A percentile compares a stretch with the other conserved stretches of the same genome.
phyloP scores from a whole-genome alignment of 257 asterid genomes.

The Solanum ossicruentum region DNA sequence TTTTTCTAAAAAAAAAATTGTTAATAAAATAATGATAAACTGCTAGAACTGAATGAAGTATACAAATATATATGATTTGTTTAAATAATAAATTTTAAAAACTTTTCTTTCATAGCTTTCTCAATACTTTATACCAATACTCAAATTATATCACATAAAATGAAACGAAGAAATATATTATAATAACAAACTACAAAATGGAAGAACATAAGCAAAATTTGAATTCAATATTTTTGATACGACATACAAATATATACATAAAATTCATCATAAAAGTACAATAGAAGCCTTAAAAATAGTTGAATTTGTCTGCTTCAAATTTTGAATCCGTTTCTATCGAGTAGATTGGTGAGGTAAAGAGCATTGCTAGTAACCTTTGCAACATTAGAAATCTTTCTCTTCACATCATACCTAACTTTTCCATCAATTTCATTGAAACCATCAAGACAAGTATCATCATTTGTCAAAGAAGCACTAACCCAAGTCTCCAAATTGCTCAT shows the following conservation, averaged over 20 bases:
- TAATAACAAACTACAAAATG: background rate
- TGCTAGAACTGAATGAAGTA: no score
- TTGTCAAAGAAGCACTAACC: conserved; percentile 84
- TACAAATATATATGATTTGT: background rate
- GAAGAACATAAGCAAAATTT: background rate
- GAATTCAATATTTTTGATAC: background rate
- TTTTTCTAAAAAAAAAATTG: background rate
- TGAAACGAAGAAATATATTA: background rate
- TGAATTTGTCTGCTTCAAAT: background rate
- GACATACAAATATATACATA: background rate
- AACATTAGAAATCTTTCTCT: conserved; percentile 36
- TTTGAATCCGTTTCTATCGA: background rate
- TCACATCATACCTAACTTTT: conserved; percentile 46
- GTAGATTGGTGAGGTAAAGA: conserved; percentile 53
- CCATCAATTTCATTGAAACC: conserved; percentile 64
- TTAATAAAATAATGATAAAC: background rate
- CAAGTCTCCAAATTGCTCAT: conserved; percentile 88
- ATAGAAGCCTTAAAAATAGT: background rate
- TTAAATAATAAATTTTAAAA: background rate
- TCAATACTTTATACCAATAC: fast-evolving
- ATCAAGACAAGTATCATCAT: conserved; percentile 88
- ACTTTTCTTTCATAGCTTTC: background rate
- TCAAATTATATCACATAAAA: background rate
- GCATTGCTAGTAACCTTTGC: conserved; percentile 91
- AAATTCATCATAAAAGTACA: background rate